Percentiles rank a stretch among this genome's conserved stretches.
phyloP scores from a whole-genome alignment of 345 rosid genomes.

The Lagerstroemia speciosa region DNA sequence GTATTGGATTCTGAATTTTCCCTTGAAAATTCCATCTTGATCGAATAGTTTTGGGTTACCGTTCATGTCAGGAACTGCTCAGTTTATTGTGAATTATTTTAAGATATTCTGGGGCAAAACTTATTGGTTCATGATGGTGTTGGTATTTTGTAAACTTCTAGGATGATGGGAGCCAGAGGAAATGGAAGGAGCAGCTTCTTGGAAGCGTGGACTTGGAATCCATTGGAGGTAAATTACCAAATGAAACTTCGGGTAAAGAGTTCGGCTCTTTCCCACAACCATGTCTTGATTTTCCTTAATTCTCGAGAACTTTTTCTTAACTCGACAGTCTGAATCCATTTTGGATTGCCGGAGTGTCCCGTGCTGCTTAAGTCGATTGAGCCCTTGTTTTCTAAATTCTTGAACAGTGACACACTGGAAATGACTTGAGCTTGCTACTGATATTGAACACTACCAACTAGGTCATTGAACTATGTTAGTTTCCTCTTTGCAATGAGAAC shows the following conservation, averaged over 20 bases:
- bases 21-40: not conserved
- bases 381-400: not conserved
- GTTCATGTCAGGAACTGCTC: not conserved
- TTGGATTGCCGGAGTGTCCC: not conserved
- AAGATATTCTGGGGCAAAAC: not conserved
- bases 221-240: conserved; percentile 42
- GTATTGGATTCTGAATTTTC: not conserved
- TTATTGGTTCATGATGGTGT: conserved; percentile 8
- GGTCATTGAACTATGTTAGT: not conserved
- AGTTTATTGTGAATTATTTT: not conserved
- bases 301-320: not conserved
- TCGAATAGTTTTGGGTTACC: not conserved
- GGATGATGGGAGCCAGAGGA: conserved; percentile 74
- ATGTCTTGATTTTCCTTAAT: not conserved
- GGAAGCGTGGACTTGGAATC: conserved; percentile 44
- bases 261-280: not conserved
- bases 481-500: not conserved
- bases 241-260: not conserved
- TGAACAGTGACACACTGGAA: not conserved
- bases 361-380: not conserved
- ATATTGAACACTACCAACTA: not conserved
- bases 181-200: conserved; percentile 81
- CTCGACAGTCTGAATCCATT: not conserved
- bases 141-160: conserved; percentile 12
- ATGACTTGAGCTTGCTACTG: not conserved